A percentile compares a stretch with the other conserved stretches of the same genome.
These are phyloP conservation scores for Ormosia semicastrata DNA, from an alignment of 306 rosid genomes.

Conservation along the genomic window DNA sequence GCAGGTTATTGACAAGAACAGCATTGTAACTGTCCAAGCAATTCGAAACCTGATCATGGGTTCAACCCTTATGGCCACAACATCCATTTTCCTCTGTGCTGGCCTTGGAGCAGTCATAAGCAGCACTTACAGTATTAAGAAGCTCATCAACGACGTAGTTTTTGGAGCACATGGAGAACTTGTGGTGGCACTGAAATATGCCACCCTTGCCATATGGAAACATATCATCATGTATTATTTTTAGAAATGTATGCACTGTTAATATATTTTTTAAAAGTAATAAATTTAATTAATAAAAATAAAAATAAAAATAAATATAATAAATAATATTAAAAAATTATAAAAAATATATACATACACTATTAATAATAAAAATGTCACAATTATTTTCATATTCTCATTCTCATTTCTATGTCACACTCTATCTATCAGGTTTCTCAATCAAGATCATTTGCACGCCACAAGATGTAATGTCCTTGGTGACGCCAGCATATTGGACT, in stretches of 20 bases:
- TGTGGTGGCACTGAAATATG: slow-evolving; percentile 56
- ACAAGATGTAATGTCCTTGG: slow-evolving; percentile 20
- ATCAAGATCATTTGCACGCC: slow-evolving; percentile 59
- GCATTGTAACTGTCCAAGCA: slow-evolving; percentile 65
- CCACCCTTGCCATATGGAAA: slow-evolving; percentile 40
- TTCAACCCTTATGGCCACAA: no score
- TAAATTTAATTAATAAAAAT: no score
- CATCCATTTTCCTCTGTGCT: no score
- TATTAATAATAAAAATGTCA: no score
- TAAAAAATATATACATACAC: no score
- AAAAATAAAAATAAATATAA: no score
- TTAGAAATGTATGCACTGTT: no score
- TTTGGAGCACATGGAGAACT: slow-evolving; percentile 66
- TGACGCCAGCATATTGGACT: background rate
- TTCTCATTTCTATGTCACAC: slow-evolving; percentile 63
- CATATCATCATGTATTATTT: no score
- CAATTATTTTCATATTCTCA: no score
- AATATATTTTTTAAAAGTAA: no score
- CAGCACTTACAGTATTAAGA: background rate
- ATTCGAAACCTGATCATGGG: background rate
- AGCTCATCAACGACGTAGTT: slow-evolving; percentile 52
- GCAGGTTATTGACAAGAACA: slow-evolving; percentile 68
- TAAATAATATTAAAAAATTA: no score
- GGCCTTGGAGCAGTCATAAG: no score
- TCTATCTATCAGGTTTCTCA: slow-evolving; percentile 58